Conservation (phyloP, 2,329 filamentous ascomycete genomes). For the Fusarium tricinctum region DNA sequence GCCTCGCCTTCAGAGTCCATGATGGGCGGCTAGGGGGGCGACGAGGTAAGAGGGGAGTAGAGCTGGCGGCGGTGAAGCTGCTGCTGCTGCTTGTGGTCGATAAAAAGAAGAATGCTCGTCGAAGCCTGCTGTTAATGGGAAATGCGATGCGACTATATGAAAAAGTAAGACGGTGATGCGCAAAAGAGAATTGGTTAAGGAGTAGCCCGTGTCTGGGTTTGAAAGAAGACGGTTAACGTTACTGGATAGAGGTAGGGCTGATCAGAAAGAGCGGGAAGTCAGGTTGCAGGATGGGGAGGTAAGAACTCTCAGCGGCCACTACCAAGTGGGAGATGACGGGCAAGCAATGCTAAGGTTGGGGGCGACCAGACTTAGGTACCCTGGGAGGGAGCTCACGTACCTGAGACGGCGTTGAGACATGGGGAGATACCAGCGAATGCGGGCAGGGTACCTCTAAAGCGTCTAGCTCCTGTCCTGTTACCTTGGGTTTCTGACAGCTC, state of each 20-base stretch:
- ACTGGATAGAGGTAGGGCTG: slow-evolving; percentile 51
- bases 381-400: slow-evolving; percentile 36
- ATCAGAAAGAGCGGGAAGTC: slow-evolving; percentile 44
- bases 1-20: slow-evolving; percentile 63
- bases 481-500: slow-evolving; percentile 24
- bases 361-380: slow-evolving; percentile 22
- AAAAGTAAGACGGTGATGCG: slow-evolving; percentile 11
- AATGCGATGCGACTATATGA: slow-evolving; percentile 31
- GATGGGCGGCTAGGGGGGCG: slow-evolving; percentile 45
- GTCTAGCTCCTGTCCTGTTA: slow-evolving; percentile 19
- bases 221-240: slow-evolving; percentile 41
- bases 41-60: slow-evolving; percentile 32
- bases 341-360: slow-evolving; percentile 27
- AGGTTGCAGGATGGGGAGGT: slow-evolving; percentile 36
- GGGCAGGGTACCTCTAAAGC: slow-evolving; percentile 25
- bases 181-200: slow-evolving; percentile 5
- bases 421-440: slow-evolving; percentile 28
- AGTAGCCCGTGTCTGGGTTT: slow-evolving; percentile 33
- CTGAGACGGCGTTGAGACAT: not conserved
- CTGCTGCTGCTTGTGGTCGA: slow-evolving; percentile 30
- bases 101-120: slow-evolving; percentile 17
- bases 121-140: slow-evolving; percentile 15
- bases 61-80: slow-evolving; percentile 49
- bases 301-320: slow-evolving; percentile 36
- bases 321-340: slow-evolving; percentile 34